Percentiles rank a stretch among this genome's conserved stretches.
Evolutionary conservation across 352 stramenopile species (phyloP).

Genomic region (Phytopythium litorale): DNA sequence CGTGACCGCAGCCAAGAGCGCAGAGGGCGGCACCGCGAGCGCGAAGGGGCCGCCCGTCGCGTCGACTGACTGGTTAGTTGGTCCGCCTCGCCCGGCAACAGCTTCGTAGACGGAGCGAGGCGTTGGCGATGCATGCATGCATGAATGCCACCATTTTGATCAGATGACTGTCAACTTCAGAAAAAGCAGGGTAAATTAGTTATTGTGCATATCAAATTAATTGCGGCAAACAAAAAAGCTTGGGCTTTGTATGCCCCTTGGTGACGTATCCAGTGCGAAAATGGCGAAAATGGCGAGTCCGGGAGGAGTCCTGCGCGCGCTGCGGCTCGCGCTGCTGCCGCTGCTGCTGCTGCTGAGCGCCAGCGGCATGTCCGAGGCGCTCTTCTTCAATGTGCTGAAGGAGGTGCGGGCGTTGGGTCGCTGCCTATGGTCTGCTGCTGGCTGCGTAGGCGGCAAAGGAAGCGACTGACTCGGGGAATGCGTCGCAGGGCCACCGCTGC

Average conservation of each 20-base stretch:
- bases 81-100: too few species aligned
- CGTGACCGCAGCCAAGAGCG: slow-evolving; percentile 15
- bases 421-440: not conserved
- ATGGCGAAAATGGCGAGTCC: not conserved
- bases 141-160: too few species aligned
- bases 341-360: slow-evolving; percentile 23
- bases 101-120: not conserved
- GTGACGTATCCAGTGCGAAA: not conserved
- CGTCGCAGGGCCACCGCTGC: slow-evolving; percentile 56
- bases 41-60: not conserved
- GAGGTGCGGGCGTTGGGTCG: slow-evolving; percentile 24
- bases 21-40: slow-evolving; percentile 6
- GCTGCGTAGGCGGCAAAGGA: not conserved
- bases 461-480: not conserved
- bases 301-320: not conserved
- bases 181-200: not conserved
- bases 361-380: slow-evolving; percentile 16
- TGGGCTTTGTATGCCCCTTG: not conserved
- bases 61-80: not conserved
- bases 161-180: too few species aligned
- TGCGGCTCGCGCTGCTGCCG: slow-evolving; percentile 5
- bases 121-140: not conserved
- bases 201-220: not conserved
- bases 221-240: not conserved
- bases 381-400: slow-evolving; percentile 63